Percentiles rank a stretch among this genome's conserved stretches.
phyloP scores from a whole-genome alignment of 2,329 filamentous ascomycete genomes.

The Fusarium verticillioides region DNA sequence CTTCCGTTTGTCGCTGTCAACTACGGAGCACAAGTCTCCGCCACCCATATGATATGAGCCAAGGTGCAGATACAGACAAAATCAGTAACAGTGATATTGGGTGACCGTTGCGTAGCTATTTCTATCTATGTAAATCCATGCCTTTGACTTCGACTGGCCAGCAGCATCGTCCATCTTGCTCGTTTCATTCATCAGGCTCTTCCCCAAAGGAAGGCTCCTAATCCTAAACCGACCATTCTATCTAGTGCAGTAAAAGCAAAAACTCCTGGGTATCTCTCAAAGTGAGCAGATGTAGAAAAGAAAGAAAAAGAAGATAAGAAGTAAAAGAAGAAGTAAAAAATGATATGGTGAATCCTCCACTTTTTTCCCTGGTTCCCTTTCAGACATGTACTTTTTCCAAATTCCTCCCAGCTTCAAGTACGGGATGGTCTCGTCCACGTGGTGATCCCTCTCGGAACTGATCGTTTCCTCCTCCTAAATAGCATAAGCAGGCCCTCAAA shows the following conservation, averaged over 20 bases:
- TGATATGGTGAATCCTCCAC: conserved; percentile 14
- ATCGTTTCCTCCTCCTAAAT: conserved; percentile 29
- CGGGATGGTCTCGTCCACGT: conserved; percentile 1
- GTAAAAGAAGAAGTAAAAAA: conserved; percentile 5
- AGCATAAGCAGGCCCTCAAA: conserved; percentile 3
- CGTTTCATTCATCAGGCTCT: conserved; percentile 45
- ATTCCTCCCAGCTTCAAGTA: conserved; percentile 7
- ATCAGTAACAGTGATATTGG: conserved; percentile 35
- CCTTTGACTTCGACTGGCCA: conserved; percentile 43
- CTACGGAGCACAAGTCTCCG: neutral
- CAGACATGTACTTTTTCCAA: conserved; percentile 26
- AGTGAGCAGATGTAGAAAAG: conserved; percentile 42
- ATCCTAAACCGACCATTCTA: conserved; percentile 41
- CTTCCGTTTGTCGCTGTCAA: neutral
- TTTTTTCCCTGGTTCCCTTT: conserved; percentile 6
- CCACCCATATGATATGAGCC: neutral
- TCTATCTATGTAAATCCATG: conserved; percentile 44
- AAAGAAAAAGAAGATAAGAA: conserved; percentile 24
- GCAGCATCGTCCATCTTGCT: conserved; percentile 46
- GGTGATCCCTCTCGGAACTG: conserved; percentile 3
- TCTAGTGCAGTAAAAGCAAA: conserved; percentile 39
- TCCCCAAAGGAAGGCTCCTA: conserved; percentile 34
- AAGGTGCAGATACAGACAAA: neutral
- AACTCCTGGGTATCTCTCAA: conserved; percentile 47
- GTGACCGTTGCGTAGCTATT: conserved; percentile 38